These are phyloP conservation scores for Chalciporus piperatus DNA, from an alignment of 768 basidiomycete species.

Conservation along the genomic window DNA sequence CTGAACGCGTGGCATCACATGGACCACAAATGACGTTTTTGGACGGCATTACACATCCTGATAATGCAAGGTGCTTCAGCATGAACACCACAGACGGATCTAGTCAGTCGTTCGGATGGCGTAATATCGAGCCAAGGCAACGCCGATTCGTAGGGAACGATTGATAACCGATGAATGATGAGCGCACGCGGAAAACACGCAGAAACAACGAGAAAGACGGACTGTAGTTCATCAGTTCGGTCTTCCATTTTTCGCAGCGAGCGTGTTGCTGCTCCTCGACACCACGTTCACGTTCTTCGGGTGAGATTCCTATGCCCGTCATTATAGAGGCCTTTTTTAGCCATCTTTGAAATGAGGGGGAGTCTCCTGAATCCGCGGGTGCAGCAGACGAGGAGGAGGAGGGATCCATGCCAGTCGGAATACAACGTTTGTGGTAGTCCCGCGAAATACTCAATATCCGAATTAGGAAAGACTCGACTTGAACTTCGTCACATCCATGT, in stretches of 20 bases:
- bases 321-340: slow-evolving; percentile 44
- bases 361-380: slow-evolving; percentile 21
- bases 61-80: slow-evolving; percentile 81
- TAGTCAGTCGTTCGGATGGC: slow-evolving; percentile 26
- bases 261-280: slow-evolving; percentile 38
- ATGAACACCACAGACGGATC: slow-evolving; percentile 89
- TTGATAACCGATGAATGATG: not conserved
- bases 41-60: slow-evolving; percentile 67
- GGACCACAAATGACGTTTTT: slow-evolving; percentile 81
- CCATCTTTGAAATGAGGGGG: slow-evolving; percentile 48
- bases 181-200: slow-evolving; percentile 12
- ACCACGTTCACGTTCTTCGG: slow-evolving; percentile 39
- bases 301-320: slow-evolving; percentile 49
- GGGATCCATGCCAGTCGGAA: slow-evolving; percentile 29
- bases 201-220: slow-evolving; percentile 29
- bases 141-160: slow-evolving; percentile 10
- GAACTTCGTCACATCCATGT: no score
- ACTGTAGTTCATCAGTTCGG: slow-evolving; percentile 69
- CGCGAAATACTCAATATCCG: not conserved
- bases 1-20: slow-evolving; percentile 70
- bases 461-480: not conserved
- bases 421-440: not conserved
- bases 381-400: slow-evolving; percentile 20
- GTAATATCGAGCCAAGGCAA: slow-evolving; percentile 4
- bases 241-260: slow-evolving; percentile 68